Base-by-base conservation (phyloP, 2,329 filamentous ascomycete species). In the Talaromyces verruculosus region DNA sequence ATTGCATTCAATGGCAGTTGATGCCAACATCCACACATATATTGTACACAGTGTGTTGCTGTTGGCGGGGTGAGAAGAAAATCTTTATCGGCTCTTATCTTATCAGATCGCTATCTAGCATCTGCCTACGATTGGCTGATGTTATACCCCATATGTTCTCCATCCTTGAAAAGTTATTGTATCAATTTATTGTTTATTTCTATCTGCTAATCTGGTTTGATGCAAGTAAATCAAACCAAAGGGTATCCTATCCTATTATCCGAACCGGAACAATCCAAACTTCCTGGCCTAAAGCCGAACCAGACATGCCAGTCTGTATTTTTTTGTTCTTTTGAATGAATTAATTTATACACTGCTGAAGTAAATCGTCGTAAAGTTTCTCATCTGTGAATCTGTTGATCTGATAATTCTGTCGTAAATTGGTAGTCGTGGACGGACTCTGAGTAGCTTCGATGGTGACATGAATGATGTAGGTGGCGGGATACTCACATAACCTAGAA, bases 401-500 rank as follows among this genome's bases (percentile, higher is more conserved):
- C 10, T 13, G 30, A 13, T 22, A 13, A 1, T 13, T 55, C 51
- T 55, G 51, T 55, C 51, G 51, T 55, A n/a, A n/a, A 33, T n/a
- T 35, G 49, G 49, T 51, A 35, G 30, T 37, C 28, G n/a, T 13
- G 15, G 53, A 57, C n/a, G 33, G 15, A 37, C n/a, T 53, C 17
- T 62, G 43, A 33, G 33, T 37, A 62, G 30, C 8, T 62, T 37
- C 49, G 39, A 11, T 43, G 63, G 33, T 57, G 33, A 25, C 11
- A 57, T 57, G 53, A 41, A 60, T 30, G 62, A 64, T 55, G 49
- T 37, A 65, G 60, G 41, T 62, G 39, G 35, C 47, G 33, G 37
- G n/a, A 33, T 45, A 62, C 64, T 75, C 71, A 77, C 75, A 77
- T 77, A 51, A 77, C 70, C 75, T 77, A 66, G n/a, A 37, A 57